Percentiles rank a stretch among this genome's conserved stretches.
Evolutionary conservation across 306 rosid species (phyloP).

Genomic region (Canavalia ensiformis): DNA sequence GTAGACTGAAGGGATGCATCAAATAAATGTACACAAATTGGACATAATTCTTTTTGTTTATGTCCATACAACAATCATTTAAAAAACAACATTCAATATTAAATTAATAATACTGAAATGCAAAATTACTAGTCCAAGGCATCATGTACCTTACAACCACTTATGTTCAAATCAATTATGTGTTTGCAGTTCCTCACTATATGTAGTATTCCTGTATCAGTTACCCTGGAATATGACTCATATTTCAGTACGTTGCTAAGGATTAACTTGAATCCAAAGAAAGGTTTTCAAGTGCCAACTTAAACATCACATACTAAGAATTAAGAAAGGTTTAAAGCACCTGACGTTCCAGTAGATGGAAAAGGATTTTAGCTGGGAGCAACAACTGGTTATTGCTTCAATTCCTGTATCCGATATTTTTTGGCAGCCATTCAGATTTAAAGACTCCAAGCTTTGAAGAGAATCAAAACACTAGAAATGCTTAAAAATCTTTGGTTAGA

Average conservation of each 20-base stretch:
- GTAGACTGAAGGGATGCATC: constrained; percentile 43
- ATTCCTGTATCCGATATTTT: constrained; percentile 84
- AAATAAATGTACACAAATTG: constrained; percentile 19
- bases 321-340: constrained; percentile 49
- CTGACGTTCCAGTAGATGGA: constrained; percentile 90
- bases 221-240: constrained; percentile 63
- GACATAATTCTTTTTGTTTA: constrained; percentile 31
- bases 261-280: constrained; percentile 29
- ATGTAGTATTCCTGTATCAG: constrained; percentile 62
- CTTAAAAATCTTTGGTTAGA: constrained; percentile 40
- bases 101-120: constrained; percentile 17
- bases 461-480: constrained; percentile 70
- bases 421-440: constrained; percentile 91
- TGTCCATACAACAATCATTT: neutral
- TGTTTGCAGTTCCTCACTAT: constrained; percentile 71
- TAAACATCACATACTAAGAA: constrained; percentile 22
- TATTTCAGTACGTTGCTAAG: constrained; percentile 37
- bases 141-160: constrained; percentile 89
- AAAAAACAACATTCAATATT: constrained; percentile 7
- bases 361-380: constrained; percentile 69
- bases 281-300: constrained; percentile 20
- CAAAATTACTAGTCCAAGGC: constrained; percentile 21
- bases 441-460: constrained; percentile 70
- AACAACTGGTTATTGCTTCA: constrained; percentile 73
- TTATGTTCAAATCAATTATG: constrained; percentile 74